These are phyloP conservation scores for Boletus sp. DNA, from an alignment of 1,284 basidiomycete genomes.

Conservation along the genomic window DNA sequence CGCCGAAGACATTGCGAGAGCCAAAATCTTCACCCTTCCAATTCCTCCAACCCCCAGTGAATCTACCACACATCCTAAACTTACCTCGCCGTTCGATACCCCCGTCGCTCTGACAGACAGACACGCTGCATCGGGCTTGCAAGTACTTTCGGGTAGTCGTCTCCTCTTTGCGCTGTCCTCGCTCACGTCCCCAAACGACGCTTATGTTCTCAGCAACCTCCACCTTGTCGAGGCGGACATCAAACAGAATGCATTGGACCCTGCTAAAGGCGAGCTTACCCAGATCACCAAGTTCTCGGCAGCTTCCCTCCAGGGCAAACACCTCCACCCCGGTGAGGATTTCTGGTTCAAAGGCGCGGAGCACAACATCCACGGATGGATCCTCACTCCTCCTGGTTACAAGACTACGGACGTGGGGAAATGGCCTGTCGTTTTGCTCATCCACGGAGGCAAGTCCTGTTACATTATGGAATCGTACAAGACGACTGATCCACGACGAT, in stretches of 20 bases:
- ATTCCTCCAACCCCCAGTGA: constrained; percentile 57
- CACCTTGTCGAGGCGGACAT: constrained; percentile 40
- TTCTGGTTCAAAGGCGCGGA: constrained; percentile 85
- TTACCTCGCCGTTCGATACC: constrained; percentile 44
- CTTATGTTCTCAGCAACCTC: constrained; percentile 56
- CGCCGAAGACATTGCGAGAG: constrained; percentile 70
- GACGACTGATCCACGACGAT: constrained; percentile 4
- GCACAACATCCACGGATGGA: constrained; percentile 77
- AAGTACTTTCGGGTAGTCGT: constrained; percentile 53
- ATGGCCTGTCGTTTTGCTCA: constrained; percentile 70
- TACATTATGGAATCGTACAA: neutral
- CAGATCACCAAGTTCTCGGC: constrained; percentile 63
- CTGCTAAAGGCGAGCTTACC: constrained; percentile 37
- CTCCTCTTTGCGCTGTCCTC: constrained; percentile 68
- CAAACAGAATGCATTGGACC: constrained; percentile 25
- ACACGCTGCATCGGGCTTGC: constrained; percentile 57
- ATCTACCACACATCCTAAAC: constrained; percentile 47
- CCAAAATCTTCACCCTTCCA: constrained; percentile 69
- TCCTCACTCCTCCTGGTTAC: constrained; percentile 75
- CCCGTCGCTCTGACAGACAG: constrained; percentile 58
- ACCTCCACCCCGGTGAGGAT: constrained; percentile 61
- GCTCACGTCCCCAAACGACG: constrained; percentile 70
- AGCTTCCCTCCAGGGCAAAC: constrained; percentile 52
- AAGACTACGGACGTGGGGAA: constrained; percentile 62
- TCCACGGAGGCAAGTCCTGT: constrained; percentile 59